Base-by-base conservation (phyloP, 2,329 filamentous ascomycete genomes). In the Macrophomina phaseolina region DNA sequence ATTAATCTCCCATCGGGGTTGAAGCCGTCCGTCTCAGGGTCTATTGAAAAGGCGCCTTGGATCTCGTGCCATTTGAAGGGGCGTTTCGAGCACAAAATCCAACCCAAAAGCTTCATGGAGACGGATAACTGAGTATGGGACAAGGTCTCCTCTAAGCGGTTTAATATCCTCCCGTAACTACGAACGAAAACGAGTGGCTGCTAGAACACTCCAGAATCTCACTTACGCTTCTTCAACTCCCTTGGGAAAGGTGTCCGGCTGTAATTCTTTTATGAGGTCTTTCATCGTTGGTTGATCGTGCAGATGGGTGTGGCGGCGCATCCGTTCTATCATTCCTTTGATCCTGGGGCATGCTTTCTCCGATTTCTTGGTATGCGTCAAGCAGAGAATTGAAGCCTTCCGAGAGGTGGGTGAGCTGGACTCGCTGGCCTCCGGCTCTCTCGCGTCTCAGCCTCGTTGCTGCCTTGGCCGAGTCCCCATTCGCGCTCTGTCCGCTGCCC, bases 61-160 rank as follows among this genome's bases (percentile, higher is more conserved):
- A 83, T 76, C 67, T 83, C 81, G 62, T 81, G 73, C 76, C 77
- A 78, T 63, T 77, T 77, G 0, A 83, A 69, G 0, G 78, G 73
- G 0, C 81, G 73, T 56, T 75, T 77, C 1, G 80, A 77, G 62
- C 78, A 79, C 4, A 75, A 75, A 12, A 83, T 71, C 79, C 79
- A 82, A 2, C 76, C 74, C 2, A 83, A 71, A 16, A 83, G 71
- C 14, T 68, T 71, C 65, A 72, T 72, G 0, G 75, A 73, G 69
- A 65, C 0, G 65, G 38, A 74, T 73, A 78, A n/a, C 71, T 61
- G n/a, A 65, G 69, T 5, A 30, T 7, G 5, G 32, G 23, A 3
- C 67, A 65, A n/a, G 67, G 61, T 7, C 63, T 58, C 46, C 66
- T 68, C 4, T 28, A 77, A 68, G 2, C 70, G 64, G 0, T 68